These are phyloP conservation scores for Cafeteria roenbergensis DNA, from an alignment of 108 stramenopile genomes.

Conservation along the genomic window DNA sequence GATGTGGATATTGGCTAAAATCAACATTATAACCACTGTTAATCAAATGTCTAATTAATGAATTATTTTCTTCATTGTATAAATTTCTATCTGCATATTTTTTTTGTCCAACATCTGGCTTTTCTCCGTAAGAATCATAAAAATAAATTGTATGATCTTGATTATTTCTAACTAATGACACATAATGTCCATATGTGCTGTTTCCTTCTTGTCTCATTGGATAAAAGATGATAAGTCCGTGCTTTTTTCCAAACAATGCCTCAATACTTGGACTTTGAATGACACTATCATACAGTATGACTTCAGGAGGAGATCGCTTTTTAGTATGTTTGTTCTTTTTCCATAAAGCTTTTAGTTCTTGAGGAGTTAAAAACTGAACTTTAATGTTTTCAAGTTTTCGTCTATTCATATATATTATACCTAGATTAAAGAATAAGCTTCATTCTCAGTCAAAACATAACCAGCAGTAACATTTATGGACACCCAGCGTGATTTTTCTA, in stretches of 20 bases:
- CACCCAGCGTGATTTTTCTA: not conserved
- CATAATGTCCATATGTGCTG: not conserved
- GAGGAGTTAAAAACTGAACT: not conserved
- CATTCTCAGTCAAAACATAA: not conserved
- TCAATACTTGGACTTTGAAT: not conserved
- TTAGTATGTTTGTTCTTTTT: not conserved
- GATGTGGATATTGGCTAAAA: too few relatives aligned
- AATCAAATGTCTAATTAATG: too few relatives aligned
- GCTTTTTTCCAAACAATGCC: not conserved
- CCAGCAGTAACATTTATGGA: not conserved
- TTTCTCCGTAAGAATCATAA: not conserved
- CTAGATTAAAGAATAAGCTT: not conserved
- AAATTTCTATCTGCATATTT: not conserved
- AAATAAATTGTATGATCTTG: not conserved
- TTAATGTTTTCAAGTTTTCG: not conserved
- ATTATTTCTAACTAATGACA: not conserved
- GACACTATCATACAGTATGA: not conserved
- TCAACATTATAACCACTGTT: too few relatives aligned
- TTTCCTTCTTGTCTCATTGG: not conserved
- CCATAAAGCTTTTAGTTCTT: not conserved
- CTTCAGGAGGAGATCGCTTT: not conserved
- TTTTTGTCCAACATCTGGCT: not conserved
- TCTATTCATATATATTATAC: not conserved
- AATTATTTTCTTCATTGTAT: not conserved
- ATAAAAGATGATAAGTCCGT: too few relatives aligned